These are phyloP conservation scores for Neurospora sp. DNA, from an alignment of 495 filamentous ascomycete species.

Conservation along the genomic window DNA sequence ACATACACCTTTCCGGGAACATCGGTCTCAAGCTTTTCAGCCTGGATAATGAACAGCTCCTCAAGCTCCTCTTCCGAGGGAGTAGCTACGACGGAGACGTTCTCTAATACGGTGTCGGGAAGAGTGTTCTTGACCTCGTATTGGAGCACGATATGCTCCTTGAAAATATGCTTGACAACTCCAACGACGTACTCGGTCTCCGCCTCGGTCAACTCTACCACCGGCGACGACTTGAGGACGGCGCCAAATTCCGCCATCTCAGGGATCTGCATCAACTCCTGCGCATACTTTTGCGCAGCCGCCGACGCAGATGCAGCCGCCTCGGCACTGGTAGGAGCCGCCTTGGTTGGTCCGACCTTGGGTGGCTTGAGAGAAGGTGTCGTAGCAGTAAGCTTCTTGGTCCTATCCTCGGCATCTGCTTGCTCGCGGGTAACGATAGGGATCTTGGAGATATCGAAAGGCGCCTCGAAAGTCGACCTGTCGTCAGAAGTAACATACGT, in stretches of 20 bases:
- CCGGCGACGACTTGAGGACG: conserved; percentile 77
- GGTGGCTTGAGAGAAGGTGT: conserved; percentile 94
- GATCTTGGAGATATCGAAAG: conserved; percentile 84
- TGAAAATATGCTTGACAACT: conserved; percentile 94
- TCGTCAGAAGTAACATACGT: conserved; percentile 92
- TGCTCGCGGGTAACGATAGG: conserved; percentile 95
- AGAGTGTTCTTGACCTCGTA: conserved; percentile 98
- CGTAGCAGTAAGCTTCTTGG: conserved; percentile 85
- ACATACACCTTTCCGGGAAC: conserved; percentile 91
- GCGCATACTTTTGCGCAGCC: conserved; percentile 74
- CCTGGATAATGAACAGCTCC: conserved; percentile 90
- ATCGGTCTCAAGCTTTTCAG: conserved; percentile 66
- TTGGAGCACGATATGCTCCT: conserved; percentile 90
- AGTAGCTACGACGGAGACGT: conserved; percentile 80
- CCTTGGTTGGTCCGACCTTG: conserved; percentile 70
- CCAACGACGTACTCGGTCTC: conserved; percentile 96
- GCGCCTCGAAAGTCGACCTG: conserved; percentile 68
- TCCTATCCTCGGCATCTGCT: conserved; percentile 92
- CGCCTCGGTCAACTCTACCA: conserved; percentile 87
- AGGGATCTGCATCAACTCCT: conserved; percentile 78
- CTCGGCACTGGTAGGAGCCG: conserved; percentile 58
- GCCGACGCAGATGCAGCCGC: conserved; percentile 60
- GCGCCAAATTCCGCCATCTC: conserved; percentile 81
- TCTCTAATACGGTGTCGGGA: conserved; percentile 76
- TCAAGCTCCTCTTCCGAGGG: conserved; percentile 72